A percentile compares a stretch with the other conserved stretches of the same genome.
These are phyloP conservation scores for Escovopsis weberi DNA, from an alignment of 2,329 filamentous ascomycete species.

Conservation along the genomic window DNA sequence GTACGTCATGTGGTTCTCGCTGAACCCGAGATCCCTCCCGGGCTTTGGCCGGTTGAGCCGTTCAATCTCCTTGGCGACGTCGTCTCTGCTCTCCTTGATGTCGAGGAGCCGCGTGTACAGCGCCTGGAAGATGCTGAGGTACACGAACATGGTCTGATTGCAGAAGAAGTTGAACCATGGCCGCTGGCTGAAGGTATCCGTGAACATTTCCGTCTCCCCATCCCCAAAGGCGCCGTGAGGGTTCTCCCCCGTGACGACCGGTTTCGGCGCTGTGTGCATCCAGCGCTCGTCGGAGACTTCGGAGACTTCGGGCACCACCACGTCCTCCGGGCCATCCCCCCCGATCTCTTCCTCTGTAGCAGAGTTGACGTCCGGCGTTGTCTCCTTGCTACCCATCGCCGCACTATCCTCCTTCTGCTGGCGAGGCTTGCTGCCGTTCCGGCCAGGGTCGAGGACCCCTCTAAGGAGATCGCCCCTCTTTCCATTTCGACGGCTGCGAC, in stretches of 20 bases:
- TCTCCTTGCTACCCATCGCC: constrained; percentile 71
- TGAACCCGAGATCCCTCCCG: constrained; percentile 68
- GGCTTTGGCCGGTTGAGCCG: constrained; percentile 65
- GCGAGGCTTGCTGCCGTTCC: constrained; percentile 55
- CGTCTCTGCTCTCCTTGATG: constrained; percentile 65
- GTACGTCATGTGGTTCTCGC: constrained; percentile 65
- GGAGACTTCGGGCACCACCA: constrained; percentile 40
- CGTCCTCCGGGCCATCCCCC: constrained; percentile 44
- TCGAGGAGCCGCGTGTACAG: constrained; percentile 72
- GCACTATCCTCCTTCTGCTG: constrained; percentile 67
- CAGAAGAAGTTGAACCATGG: constrained; percentile 80
- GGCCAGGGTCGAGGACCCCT: constrained; percentile 67
- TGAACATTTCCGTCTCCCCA: constrained; percentile 51
- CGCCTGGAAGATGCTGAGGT: constrained; percentile 87
- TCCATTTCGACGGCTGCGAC: constrained; percentile 52
- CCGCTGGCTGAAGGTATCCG: constrained; percentile 67
- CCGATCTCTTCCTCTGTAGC: constrained; percentile 62
- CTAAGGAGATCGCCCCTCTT: constrained; percentile 73
- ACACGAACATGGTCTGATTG: constrained; percentile 84
- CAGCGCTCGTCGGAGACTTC: constrained; percentile 45
- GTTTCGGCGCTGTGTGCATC: constrained; percentile 47
- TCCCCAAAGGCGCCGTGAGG: constrained; percentile 35
- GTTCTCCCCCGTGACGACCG: constrained; percentile 40
- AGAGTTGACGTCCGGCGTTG: constrained; percentile 71
- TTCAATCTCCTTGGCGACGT: constrained; percentile 58